Conservation (phyloP, 352 stramenopile species). For the Pythium chondricola region DNA sequence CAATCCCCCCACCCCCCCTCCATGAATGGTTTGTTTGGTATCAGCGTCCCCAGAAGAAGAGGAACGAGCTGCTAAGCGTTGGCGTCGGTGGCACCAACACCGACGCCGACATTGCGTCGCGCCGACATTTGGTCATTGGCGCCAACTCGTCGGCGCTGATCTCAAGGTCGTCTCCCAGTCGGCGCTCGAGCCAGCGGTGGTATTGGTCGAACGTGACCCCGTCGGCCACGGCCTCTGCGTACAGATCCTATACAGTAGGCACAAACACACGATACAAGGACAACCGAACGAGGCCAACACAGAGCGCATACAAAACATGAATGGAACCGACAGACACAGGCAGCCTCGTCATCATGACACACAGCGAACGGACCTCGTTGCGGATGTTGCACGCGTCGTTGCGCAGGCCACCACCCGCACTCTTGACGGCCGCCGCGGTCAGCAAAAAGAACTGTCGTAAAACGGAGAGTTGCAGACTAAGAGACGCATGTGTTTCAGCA, state of each 20-base stretch:
- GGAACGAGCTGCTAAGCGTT: neutral
- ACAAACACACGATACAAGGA: neutral
- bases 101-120: neutral
- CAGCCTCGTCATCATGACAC: too few species aligned
- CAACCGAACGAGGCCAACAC: neutral
- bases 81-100: neutral
- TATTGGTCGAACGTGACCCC: conserved; percentile 53
- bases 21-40: neutral
- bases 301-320: neutral
- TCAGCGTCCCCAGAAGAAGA: conserved; percentile 5
- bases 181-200: conserved; percentile 40
- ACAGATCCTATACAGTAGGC: conserved; percentile 27
- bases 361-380: conserved; percentile 27
- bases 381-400: conserved; percentile 59
- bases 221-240: conserved; percentile 35
- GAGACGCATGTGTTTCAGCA: conserved; percentile 23
- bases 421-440: conserved; percentile 50
- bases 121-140: too few species aligned
- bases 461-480: conserved; percentile 33
- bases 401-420: conserved; percentile 35
- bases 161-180: conserved; percentile 33
- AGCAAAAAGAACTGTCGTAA: conserved; percentile 51
- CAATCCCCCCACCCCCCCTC: too few species aligned
- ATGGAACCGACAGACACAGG: neutral
- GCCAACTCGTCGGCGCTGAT: too few species aligned